Evolutionary conservation across 73 alveolate genomes (phyloP).

Genomic region (Paramecium sexaurelia): DNA sequence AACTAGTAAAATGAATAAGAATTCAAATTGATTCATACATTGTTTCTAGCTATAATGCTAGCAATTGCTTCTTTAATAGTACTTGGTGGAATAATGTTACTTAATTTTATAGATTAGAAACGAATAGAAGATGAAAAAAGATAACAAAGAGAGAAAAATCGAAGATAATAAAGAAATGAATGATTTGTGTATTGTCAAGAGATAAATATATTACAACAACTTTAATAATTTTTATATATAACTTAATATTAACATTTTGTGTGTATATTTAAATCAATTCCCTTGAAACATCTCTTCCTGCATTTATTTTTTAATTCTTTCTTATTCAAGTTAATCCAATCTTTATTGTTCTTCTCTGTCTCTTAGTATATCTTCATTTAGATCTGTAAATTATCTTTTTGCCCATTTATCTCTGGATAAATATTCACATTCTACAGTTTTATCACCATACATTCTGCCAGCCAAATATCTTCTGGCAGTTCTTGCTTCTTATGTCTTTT

Average conservation of each 20-base stretch:
- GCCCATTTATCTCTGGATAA: constrained; percentile 54
- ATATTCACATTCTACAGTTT: constrained; percentile 56
- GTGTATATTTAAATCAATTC: not conserved
- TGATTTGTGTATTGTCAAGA: too few relatives aligned
- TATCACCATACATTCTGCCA: constrained; percentile 66
- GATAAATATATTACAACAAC: too few relatives aligned
- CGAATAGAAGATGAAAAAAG: not conserved
- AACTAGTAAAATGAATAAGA: constrained; percentile 1
- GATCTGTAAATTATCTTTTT: constrained; percentile 28
- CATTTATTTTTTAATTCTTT: constrained; percentile 15
- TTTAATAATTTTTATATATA: too few relatives aligned
- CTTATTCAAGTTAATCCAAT: not conserved
- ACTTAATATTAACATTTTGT: not conserved
- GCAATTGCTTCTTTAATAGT: not conserved
- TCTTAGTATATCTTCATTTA: constrained; percentile 38
- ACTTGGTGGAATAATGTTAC: not conserved
- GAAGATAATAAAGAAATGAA: not conserved
- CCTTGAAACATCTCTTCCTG: constrained; percentile 6
- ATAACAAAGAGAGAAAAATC: not conserved
- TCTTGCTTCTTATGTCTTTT: constrained; percentile 64
- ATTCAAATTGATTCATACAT: constrained; percentile 23
- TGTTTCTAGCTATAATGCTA: not conserved
- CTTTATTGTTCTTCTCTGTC: constrained; percentile 53
- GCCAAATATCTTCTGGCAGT: constrained; percentile 64
- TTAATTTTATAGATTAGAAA: not conserved